phyloP scores from a whole-genome alignment of 1,284 basidiomycete species.

The Austroboletus novae-zelandiae region DNA sequence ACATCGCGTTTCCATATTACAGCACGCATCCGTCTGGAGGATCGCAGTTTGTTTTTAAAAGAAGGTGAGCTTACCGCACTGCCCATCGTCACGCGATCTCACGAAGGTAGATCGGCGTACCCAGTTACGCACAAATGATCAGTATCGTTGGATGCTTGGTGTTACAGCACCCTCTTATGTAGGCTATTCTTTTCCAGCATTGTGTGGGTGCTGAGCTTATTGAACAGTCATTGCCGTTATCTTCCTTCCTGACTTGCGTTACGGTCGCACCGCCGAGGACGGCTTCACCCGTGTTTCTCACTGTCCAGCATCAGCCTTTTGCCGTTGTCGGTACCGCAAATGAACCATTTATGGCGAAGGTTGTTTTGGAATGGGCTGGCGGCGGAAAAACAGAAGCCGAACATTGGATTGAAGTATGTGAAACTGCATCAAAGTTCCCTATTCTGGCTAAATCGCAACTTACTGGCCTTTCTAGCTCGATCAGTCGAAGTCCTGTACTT shows the following conservation, averaged over 20 bases:
- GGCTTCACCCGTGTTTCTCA: slow-evolving; percentile 34
- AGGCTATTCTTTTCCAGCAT: slow-evolving; percentile 24
- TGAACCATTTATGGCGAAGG: slow-evolving; percentile 60
- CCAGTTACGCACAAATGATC: slow-evolving; percentile 36
- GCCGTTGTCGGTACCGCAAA: slow-evolving; percentile 53
- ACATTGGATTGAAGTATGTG: slow-evolving; percentile 73
- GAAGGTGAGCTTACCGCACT: slow-evolving; percentile 39
- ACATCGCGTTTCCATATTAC: slow-evolving; percentile 64
- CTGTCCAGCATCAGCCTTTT: slow-evolving; percentile 53
- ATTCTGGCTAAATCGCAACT: background rate
- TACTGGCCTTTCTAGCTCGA: slow-evolving; percentile 52
- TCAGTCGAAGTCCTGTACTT: slow-evolving; percentile 43
- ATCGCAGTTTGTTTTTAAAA: slow-evolving; percentile 62
- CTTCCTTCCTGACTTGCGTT: slow-evolving; percentile 46
- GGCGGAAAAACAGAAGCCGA: slow-evolving; percentile 50
- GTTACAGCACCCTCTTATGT: slow-evolving; percentile 72
- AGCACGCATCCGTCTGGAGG: slow-evolving; percentile 59
- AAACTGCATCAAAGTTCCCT: background rate
- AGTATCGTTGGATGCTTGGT: slow-evolving; percentile 70
- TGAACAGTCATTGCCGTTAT: slow-evolving; percentile 33
- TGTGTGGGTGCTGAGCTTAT: slow-evolving; percentile 1
- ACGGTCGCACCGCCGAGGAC: slow-evolving; percentile 40
- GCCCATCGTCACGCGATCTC: background rate
- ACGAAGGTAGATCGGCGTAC: slow-evolving; percentile 42
- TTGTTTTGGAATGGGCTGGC: slow-evolving; percentile 54